These are phyloP conservation scores for Aurinia saxatilis DNA, from an alignment of 345 rosid species.

Conservation along the genomic window DNA sequence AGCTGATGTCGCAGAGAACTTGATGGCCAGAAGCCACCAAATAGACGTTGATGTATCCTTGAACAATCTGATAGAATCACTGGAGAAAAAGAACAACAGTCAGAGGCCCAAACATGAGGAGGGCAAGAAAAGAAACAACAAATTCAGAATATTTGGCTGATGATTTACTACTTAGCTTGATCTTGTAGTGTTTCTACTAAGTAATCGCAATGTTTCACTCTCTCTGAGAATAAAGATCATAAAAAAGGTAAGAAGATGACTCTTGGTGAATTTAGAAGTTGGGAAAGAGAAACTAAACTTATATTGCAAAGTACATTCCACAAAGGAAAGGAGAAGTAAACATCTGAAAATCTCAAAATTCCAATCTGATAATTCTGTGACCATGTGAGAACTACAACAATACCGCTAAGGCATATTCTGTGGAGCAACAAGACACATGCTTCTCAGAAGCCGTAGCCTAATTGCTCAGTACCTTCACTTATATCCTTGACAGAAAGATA, in stretches of 20 bases:
- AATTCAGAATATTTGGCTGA: slow-evolving; percentile 5
- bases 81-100: slow-evolving; percentile 10
- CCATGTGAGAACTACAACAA: slow-evolving; percentile 10
- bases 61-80: slow-evolving; percentile 20
- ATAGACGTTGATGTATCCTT: slow-evolving; percentile 20
- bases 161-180: not conserved
- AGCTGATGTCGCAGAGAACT: slow-evolving; percentile 37
- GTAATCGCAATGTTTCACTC: not conserved
- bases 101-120: not conserved
- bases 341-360: slow-evolving; percentile 3
- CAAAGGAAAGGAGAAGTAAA: not conserved
- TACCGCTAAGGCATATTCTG: not conserved
- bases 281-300: not conserved
- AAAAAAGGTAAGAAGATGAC: not conserved
- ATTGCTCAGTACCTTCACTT: slow-evolving; percentile 1
- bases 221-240: not conserved
- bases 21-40: slow-evolving; percentile 27
- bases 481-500: slow-evolving; percentile 6
- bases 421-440: not conserved
- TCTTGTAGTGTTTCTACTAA: not conserved
- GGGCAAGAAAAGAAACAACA: not conserved
- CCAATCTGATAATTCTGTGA: slow-evolving; percentile 7
- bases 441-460: slow-evolving; percentile 5
- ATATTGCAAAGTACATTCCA: not conserved
- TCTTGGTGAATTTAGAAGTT: not conserved